phyloP scores from a whole-genome alignment of 192 early-diverging fungal genomes.

The Backusella tarrabulga region DNA sequence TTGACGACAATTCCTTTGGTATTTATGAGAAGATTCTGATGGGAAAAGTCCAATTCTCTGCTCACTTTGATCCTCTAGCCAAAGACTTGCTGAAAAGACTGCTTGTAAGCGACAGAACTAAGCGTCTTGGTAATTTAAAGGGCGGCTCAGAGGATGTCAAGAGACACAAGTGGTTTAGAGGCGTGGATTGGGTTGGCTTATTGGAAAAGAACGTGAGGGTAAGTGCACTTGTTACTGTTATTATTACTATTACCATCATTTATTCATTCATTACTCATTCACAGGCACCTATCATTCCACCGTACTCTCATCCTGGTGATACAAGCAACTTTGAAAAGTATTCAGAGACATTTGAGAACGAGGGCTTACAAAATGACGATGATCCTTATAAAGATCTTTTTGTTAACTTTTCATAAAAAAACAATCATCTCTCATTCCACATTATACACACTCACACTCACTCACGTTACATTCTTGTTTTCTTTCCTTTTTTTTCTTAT shows the following conservation, averaged over 20 bases:
- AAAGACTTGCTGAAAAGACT: constrained; percentile 91
- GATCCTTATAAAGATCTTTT: constrained; percentile 87
- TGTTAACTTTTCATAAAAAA: constrained; percentile 60
- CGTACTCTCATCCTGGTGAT: constrained; percentile 86
- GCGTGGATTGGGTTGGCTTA: constrained; percentile 90
- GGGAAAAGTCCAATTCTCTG: constrained; percentile 85
- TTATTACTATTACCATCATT: background rate
- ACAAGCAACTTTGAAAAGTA: constrained; percentile 98
- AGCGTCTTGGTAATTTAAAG: constrained; percentile 91
- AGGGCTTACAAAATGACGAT: constrained; percentile 34
- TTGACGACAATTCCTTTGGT: constrained; percentile 95
- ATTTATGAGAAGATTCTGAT: constrained; percentile 99
- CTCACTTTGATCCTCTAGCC: constrained; percentile 81
- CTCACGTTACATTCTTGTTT: constrained; percentile 1
- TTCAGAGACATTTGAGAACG: constrained; percentile 76
- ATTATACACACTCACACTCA: background rate
- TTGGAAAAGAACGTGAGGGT: constrained; percentile 65
- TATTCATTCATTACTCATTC: background rate
- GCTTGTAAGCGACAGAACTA: constrained; percentile 87
- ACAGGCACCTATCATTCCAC: constrained; percentile 86
- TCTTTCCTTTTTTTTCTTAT: background rate
- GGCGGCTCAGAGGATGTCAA: constrained; percentile 92
- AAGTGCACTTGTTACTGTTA: background rate
- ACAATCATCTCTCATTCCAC: background rate
- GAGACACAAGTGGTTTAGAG: constrained; percentile 90